These are phyloP conservation scores for Albugo candida DNA, from an alignment of 352 stramenopile genomes.

Conservation along the genomic window DNA sequence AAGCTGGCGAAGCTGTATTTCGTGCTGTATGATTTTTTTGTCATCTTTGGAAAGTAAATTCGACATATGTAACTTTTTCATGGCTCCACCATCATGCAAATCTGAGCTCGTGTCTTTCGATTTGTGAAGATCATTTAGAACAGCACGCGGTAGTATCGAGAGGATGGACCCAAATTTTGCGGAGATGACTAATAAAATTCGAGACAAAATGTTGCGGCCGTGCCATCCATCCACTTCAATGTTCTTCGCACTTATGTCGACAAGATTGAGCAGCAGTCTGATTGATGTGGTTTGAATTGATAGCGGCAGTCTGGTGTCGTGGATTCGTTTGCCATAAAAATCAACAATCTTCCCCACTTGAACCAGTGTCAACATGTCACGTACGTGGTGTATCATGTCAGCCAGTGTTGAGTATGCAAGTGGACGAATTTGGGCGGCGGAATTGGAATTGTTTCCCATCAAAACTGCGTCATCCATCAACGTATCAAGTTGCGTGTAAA, in stretches of 20 bases:
- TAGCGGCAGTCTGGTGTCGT: constrained; percentile 84
- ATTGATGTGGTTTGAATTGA: constrained; percentile 94
- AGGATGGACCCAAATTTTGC: constrained; percentile 87
- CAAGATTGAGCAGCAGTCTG: constrained; percentile 89
- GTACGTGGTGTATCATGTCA: constrained; percentile 95
- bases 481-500: constrained; percentile 88
- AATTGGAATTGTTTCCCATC: constrained; percentile 69
- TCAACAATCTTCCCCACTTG: constrained; percentile 92
- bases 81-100: constrained; percentile 59
- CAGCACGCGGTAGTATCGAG: constrained; percentile 37
- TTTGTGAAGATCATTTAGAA: constrained; percentile 23
- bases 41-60: constrained; percentile 52
- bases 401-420: constrained; percentile 94
- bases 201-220: constrained; percentile 78
- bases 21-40: constrained; percentile 16
- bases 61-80: constrained; percentile 79
- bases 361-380: constrained; percentile 83
- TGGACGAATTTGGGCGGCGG: constrained; percentile 81
- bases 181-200: constrained; percentile 85
- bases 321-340: constrained; percentile 85
- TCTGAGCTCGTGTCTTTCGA: constrained; percentile 21
- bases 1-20: constrained; percentile 20
- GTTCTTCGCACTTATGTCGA: constrained; percentile 95
- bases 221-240: constrained; percentile 73
- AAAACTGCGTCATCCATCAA: constrained; percentile 92